Percentiles rank a stretch among this genome's conserved stretches.
Conservation (phyloP, 2,329 filamentous ascomycete species). For the Aspergillus pseudoviridinutans region DNA sequence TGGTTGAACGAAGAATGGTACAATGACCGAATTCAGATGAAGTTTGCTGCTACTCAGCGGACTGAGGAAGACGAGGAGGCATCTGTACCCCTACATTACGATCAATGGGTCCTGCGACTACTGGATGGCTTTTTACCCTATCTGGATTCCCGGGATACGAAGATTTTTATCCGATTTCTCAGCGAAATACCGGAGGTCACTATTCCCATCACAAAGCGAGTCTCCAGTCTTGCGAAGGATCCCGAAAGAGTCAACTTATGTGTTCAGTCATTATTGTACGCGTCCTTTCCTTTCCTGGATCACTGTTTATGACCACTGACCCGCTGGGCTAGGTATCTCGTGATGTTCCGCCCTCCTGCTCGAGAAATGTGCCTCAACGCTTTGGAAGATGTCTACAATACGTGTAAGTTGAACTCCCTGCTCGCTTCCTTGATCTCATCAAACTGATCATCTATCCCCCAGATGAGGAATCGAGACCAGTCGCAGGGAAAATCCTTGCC, state of each 20-base stretch:
- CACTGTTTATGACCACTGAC: slow-evolving; percentile 8
- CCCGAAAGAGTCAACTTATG: slow-evolving; percentile 60
- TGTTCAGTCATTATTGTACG: slow-evolving; percentile 54
- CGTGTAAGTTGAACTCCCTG: slow-evolving; percentile 37
- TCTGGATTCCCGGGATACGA: slow-evolving; percentile 77
- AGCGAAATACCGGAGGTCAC: slow-evolving; percentile 85
- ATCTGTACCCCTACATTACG: slow-evolving; percentile 58
- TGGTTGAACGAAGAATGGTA: slow-evolving; percentile 99
- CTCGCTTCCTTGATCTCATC: neutral
- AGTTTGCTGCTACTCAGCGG: slow-evolving; percentile 39
- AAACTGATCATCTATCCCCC: neutral
- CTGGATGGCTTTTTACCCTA: slow-evolving; percentile 87
- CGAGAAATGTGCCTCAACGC: slow-evolving; percentile 56
- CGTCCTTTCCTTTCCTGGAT: slow-evolving; percentile 14
- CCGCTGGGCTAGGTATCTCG: slow-evolving; percentile 43
- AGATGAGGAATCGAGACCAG: slow-evolving; percentile 46
- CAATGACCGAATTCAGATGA: slow-evolving; percentile 66
- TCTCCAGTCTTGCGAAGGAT: slow-evolving; percentile 61
- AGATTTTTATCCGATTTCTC: slow-evolving; percentile 82
- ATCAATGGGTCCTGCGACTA: slow-evolving; percentile 73
- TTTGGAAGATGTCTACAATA: slow-evolving; percentile 56
- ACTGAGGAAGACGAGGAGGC: slow-evolving; percentile 47
- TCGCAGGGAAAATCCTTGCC: slow-evolving; percentile 51
- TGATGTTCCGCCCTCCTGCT: slow-evolving; percentile 58
- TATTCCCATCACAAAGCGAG: slow-evolving; percentile 64